Evolutionary conservation across 2,329 filamentous ascomycete species (phyloP).

Genomic region (Graphilbum ipis-grandicollis): DNA sequence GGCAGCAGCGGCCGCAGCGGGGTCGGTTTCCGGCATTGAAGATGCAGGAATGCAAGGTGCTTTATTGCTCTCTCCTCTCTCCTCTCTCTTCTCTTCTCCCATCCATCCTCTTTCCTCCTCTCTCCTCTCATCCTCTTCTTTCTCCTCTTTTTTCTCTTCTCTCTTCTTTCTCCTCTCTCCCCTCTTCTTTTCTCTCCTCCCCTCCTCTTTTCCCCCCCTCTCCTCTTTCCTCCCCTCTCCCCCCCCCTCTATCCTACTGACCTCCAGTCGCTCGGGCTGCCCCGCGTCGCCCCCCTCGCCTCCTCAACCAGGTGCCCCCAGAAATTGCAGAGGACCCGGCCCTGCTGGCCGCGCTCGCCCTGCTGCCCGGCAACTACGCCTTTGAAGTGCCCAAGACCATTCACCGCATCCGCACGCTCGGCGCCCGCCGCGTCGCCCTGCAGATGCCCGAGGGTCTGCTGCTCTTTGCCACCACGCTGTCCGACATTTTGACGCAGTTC

Average conservation of each 20-base stretch:
- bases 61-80: background rate
- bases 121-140: background rate
- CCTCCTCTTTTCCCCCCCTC: background rate
- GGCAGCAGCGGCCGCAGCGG: conserved; percentile 41
- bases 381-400: conserved; percentile 99
- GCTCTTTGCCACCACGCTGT: conserved; percentile 92
- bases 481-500: conserved; percentile 88
- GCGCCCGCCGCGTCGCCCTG: conserved; percentile 71
- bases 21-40: conserved; percentile 21
- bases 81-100: background rate
- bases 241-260: background rate
- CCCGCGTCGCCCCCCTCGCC: conserved; percentile 46
- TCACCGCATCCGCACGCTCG: conserved; percentile 69
- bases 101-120: background rate
- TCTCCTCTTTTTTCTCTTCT: background rate
- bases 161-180: background rate
- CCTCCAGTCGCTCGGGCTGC: conserved; percentile 46
- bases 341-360: conserved; percentile 70
- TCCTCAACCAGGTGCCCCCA: conserved; percentile 79
- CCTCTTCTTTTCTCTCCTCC: background rate
- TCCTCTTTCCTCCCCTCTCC: background rate
- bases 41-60: conserved; percentile 42
- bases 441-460: conserved; percentile 94
- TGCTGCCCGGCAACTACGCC: conserved; percentile 90
- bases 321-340: conserved; percentile 73